A percentile compares a stretch with the other conserved stretches of the same genome.
These are phyloP conservation scores for Prunus padus DNA, from an alignment of 306 rosid species.

Conservation along the genomic window DNA sequence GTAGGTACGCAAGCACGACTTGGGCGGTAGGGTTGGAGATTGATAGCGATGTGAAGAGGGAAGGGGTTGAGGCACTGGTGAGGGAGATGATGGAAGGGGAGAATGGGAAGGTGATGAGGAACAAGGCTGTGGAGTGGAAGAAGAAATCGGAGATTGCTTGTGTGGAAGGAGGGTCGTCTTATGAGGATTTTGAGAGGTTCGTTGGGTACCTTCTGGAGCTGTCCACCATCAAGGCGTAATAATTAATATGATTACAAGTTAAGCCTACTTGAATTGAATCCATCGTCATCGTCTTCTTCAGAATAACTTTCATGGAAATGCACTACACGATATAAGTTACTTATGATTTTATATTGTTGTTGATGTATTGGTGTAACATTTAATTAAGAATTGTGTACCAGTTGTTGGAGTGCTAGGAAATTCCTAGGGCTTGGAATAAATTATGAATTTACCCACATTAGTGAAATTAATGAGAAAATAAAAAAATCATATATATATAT, in stretches of 20 bases:
- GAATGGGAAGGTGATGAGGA: slow-evolving; percentile 10
- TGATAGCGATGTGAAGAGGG: not conserved
- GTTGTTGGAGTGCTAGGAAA: no score
- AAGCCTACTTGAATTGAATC: not conserved
- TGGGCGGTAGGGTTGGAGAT: slow-evolving; percentile 27
- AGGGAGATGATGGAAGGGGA: slow-evolving; percentile 23
- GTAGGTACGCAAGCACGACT: slow-evolving; percentile 18
- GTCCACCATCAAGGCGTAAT: not conserved
- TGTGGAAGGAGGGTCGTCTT: slow-evolving; percentile 4
- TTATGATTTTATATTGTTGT: no score
- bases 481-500: no score
- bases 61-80: not conserved
- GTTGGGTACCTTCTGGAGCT: not conserved
- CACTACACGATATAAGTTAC: no score
- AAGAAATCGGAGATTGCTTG: slow-evolving; percentile 18
- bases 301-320: no score
- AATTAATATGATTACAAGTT: not conserved
- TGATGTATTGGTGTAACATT: no score
- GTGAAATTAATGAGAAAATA: no score
- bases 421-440: no score
- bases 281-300: not conserved
- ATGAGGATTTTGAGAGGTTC: slow-evolving; percentile 1
- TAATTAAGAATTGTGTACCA: no score
- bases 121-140: slow-evolving; percentile 23
- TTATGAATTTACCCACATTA: no score